Conservation (phyloP, 2,329 filamentous ascomycete genomes). For the Juglanconis sp. region DNA sequence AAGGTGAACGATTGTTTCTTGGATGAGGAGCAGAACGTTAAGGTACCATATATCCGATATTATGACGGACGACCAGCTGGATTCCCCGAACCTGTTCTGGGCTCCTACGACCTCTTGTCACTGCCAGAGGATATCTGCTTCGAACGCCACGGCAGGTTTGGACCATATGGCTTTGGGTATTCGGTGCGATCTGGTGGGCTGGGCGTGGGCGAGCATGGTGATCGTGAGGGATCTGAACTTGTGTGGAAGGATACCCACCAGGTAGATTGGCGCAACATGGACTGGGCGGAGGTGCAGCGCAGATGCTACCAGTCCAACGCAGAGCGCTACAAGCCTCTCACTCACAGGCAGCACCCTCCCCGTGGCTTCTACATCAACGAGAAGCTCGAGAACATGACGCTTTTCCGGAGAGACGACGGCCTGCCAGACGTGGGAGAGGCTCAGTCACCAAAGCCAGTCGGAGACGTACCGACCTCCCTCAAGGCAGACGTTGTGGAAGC, state of each 20-base stretch:
- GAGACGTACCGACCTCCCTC: not conserved
- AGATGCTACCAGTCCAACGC: slow-evolving; percentile 70
- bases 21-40: slow-evolving; percentile 62
- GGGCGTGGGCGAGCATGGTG: slow-evolving; percentile 80
- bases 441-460: slow-evolving; percentile 5
- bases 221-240: slow-evolving; percentile 73
- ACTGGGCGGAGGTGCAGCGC: slow-evolving; percentile 77
- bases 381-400: slow-evolving; percentile 22
- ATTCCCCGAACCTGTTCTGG: slow-evolving; percentile 79
- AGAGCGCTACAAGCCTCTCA: slow-evolving; percentile 60
- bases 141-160: slow-evolving; percentile 83
- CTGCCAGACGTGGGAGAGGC: slow-evolving; percentile 19
- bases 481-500: not conserved
- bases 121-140: slow-evolving; percentile 87
- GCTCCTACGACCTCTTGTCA: slow-evolving; percentile 79
- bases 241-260: slow-evolving; percentile 71
- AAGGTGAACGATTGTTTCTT: slow-evolving; percentile 74
- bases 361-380: slow-evolving; percentile 52
- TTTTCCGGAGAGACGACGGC: slow-evolving; percentile 25
- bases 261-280: slow-evolving; percentile 72
- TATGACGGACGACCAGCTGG: slow-evolving; percentile 77
- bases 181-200: slow-evolving; percentile 73
- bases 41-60: slow-evolving; percentile 67
- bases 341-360: slow-evolving; percentile 35
- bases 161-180: slow-evolving; percentile 88